phyloP scores from a whole-genome alignment of 495 filamentous ascomycete genomes.

The Neurospora intermedia region DNA sequence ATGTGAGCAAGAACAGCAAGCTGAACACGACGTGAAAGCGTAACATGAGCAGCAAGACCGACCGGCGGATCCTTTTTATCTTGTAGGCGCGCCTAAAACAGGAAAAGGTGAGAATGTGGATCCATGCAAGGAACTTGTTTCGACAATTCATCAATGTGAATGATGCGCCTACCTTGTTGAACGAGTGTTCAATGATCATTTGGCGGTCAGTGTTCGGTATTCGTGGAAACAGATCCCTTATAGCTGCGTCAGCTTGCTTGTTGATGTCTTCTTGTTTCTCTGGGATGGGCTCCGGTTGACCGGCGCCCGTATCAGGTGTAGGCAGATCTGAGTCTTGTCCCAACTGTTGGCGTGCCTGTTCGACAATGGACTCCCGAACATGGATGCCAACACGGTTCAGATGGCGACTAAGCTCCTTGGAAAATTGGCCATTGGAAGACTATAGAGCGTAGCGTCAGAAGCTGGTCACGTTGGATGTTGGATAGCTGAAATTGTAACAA shows the following conservation, averaged over 20 bases:
- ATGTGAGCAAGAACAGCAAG: slow-evolving; percentile 81
- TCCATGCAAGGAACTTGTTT: neutral
- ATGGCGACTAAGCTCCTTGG: slow-evolving; percentile 30
- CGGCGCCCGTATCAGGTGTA: slow-evolving; percentile 10
- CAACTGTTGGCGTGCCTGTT: slow-evolving; percentile 32
- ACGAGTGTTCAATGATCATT: slow-evolving; percentile 69
- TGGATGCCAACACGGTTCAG: slow-evolving; percentile 75
- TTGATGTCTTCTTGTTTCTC: slow-evolving; percentile 54
- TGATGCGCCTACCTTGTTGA: slow-evolving; percentile 54
- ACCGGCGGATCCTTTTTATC: slow-evolving; percentile 41
- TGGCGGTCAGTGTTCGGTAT: slow-evolving; percentile 72
- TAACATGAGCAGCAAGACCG: slow-evolving; percentile 54
- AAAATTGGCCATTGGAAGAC: slow-evolving; percentile 6
- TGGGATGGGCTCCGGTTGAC: slow-evolving; percentile 40
- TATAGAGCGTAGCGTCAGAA: slow-evolving; percentile 6
- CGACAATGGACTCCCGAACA: slow-evolving; percentile 42
- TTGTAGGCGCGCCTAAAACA: slow-evolving; percentile 3
- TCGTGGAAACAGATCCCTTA: slow-evolving; percentile 75
- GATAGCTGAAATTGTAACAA: slow-evolving; percentile 20
- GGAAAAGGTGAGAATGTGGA: slow-evolving; percentile 3
- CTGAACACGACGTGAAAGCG: slow-evolving; percentile 64
- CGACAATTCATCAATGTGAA: neutral
- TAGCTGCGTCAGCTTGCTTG: slow-evolving; percentile 58
- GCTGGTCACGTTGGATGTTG: neutral
- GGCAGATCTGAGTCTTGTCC: slow-evolving; percentile 9